A percentile compares a stretch with the other conserved stretches of the same genome.
Evolutionary conservation across 345 rosid species (phyloP).

Genomic region (Cardamine chenopodiifolia): DNA sequence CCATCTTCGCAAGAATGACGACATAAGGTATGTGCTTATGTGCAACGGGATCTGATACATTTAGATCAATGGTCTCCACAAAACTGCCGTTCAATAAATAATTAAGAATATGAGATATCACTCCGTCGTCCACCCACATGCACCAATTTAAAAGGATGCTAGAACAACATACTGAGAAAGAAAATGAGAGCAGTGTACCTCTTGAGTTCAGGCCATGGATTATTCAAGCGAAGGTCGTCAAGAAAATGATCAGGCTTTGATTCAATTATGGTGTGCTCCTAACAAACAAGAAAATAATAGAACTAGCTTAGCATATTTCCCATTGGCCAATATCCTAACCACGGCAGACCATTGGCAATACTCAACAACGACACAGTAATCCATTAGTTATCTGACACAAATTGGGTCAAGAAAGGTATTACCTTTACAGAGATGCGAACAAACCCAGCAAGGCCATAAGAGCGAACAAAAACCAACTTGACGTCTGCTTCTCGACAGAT

Average conservation of each 20-base stretch:
- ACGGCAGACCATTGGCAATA: constrained; percentile 4
- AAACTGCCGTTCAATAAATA: constrained; percentile 52
- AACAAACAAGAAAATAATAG: constrained; percentile 30
- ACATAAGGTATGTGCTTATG: constrained; percentile 96
- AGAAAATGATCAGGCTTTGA: constrained; percentile 98
- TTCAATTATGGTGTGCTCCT: constrained; percentile 91
- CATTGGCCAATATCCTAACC: not conserved
- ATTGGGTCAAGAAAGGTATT: constrained; percentile 23
- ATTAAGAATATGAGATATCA: constrained; percentile 1
- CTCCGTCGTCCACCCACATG: not conserved
- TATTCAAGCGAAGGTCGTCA: constrained; percentile 92
- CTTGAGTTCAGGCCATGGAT: constrained; percentile 92
- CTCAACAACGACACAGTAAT: constrained; percentile 2
- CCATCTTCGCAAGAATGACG: constrained; percentile 81
- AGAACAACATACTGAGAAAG: constrained; percentile 4
- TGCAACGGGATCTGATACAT: constrained; percentile 69
- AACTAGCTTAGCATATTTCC: constrained; percentile 14
- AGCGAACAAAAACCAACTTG: constrained; percentile 87
- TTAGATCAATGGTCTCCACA: constrained; percentile 75
- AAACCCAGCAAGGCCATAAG: constrained; percentile 91
- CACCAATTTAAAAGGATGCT: not conserved
- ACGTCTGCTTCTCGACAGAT: constrained; percentile 87
- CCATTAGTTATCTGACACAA: not conserved
- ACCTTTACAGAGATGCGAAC: constrained; percentile 93
- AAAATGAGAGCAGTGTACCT: constrained; percentile 45